These are phyloP conservation scores for Apium graveolens DNA, from an alignment of 129 eudicot genomes.

Conservation along the genomic window DNA sequence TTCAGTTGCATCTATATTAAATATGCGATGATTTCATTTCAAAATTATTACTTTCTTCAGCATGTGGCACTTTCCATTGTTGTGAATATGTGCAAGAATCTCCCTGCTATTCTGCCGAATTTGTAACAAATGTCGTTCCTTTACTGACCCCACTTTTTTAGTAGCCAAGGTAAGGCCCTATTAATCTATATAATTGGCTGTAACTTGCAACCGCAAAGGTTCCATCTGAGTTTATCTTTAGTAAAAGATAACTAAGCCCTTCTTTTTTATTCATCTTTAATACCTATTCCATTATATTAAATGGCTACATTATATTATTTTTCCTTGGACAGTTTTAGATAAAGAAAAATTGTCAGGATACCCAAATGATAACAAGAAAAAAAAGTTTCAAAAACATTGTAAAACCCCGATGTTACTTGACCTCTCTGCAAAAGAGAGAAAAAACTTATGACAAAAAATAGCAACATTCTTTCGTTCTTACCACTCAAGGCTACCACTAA, in stretches of 20 bases:
- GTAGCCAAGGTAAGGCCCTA: conserved; percentile 59
- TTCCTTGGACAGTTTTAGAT: not conserved
- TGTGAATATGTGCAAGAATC: conserved; percentile 98
- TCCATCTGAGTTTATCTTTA: not conserved
- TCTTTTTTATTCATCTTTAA: not conserved
- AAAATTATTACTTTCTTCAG: conserved; percentile 23
- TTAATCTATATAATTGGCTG: not conserved
- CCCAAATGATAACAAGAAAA: conserved; percentile 19
- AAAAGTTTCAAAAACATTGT: not conserved
- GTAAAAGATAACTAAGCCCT: not conserved
- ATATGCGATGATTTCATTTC: too few relatives aligned
- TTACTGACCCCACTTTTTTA: conserved; percentile 87
- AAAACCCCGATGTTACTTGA: not conserved
- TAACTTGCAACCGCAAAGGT: not conserved
- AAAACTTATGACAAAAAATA: not conserved
- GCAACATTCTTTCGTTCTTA: not conserved
- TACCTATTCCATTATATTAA: too few relatives aligned
- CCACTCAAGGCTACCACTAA: not conserved
- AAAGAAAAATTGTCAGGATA: not conserved
- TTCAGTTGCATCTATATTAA: not conserved
- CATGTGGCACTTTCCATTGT: conserved; percentile 94
- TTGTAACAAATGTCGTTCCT: conserved; percentile 98
- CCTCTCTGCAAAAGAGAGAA: too few relatives aligned
- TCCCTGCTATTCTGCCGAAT: conserved; percentile 95
- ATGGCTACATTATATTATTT: too few relatives aligned